Percentiles rank a stretch among this genome's conserved stretches.
Conservation (phyloP, 441 rosid genomes). For the Rhodomyrtus psidioides region DNA sequence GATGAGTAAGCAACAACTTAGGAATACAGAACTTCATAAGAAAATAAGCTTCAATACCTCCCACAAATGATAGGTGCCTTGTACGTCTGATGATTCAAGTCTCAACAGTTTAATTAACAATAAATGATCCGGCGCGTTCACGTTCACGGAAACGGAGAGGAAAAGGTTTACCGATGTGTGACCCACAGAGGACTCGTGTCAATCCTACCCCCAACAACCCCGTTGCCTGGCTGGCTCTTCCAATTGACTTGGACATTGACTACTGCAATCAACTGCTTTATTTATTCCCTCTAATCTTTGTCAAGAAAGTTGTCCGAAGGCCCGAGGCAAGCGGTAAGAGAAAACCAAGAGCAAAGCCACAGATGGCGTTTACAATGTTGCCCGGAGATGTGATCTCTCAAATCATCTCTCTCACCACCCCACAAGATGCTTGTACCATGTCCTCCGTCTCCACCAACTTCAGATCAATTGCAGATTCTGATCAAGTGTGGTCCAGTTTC, state of each 20-base stretch:
- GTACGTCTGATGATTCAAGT: neutral
- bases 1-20: neutral
- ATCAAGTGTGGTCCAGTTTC: neutral
- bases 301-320: neutral
- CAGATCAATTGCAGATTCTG: neutral
- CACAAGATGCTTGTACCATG: neutral
- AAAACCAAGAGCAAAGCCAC: neutral
- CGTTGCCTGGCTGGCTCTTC: no score
- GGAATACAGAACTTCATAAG: neutral
- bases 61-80: neutral
- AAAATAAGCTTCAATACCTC: neutral
- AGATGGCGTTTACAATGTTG: neutral
- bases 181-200: no score
- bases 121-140: no score
- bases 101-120: neutral
- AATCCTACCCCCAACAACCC: no score
- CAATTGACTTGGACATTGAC: no score
- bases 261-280: no score
- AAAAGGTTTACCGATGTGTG: no score
- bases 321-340: neutral
- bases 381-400: rapidly evolving
- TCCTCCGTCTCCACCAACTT: neutral
- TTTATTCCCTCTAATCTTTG: neutral
- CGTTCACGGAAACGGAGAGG: no score
- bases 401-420: neutral